Conservation (phyloP, 2,329 filamentous ascomycete species). For the Ceratocystis eucalypticola region DNA sequence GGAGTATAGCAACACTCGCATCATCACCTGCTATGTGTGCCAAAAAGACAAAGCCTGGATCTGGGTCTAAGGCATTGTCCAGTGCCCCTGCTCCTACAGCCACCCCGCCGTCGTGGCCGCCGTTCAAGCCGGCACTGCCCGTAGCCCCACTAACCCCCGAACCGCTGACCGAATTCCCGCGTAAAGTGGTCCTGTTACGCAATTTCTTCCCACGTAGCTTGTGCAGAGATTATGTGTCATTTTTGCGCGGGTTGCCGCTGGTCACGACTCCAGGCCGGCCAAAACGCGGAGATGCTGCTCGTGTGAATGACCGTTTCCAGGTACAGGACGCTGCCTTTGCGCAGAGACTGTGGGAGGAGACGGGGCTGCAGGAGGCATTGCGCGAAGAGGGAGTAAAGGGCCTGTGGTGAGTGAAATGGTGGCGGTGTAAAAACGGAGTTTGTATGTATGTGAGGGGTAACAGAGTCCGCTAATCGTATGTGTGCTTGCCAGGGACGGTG, state of each 20-base stretch:
- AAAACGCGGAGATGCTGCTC: conserved; percentile 64
- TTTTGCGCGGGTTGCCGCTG: conserved; percentile 55
- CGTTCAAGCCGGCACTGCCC: conserved; percentile 55
- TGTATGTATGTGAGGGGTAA: background rate
- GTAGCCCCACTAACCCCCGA: conserved; percentile 49
- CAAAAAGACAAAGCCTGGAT: conserved; percentile 21
- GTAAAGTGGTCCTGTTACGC: conserved; percentile 59
- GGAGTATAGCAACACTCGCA: background rate
- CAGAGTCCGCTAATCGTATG: too few relatives aligned
- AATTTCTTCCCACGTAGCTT: conserved; percentile 63
- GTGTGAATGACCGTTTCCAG: conserved; percentile 84
- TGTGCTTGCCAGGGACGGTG: conserved; percentile 53
- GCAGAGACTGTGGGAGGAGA: conserved; percentile 59
- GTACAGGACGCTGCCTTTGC: conserved; percentile 65
- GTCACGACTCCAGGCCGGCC: conserved; percentile 66
- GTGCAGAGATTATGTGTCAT: conserved; percentile 63
- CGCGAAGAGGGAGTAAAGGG: conserved; percentile 28
- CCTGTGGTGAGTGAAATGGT: conserved; percentile 32
- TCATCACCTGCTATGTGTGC: background rate
- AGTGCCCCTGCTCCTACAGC: conserved; percentile 14
- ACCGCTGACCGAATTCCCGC: conserved; percentile 33
- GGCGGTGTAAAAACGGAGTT: too few relatives aligned
- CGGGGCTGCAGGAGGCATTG: conserved; percentile 54
- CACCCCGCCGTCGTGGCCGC: conserved; percentile 48
- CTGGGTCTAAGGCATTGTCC: too few relatives aligned